These are phyloP conservation scores for Pseudopyrenochaeta lycopersici DNA, from an alignment of 2,329 filamentous ascomycete species.

Conservation along the genomic window DNA sequence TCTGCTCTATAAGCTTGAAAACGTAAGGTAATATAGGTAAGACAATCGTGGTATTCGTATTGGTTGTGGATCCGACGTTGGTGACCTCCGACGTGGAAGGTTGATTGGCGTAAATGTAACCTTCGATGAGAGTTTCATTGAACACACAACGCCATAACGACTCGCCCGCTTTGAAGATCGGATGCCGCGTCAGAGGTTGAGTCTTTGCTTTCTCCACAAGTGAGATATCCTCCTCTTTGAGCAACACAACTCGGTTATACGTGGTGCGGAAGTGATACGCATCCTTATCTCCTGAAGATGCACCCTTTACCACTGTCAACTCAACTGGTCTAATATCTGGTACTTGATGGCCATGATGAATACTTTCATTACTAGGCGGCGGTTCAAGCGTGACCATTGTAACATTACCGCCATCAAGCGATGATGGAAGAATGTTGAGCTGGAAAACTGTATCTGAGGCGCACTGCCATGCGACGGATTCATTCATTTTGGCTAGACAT, in stretches of 20 bases:
- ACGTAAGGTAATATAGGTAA: constrained; percentile 27
- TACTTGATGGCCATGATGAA: constrained; percentile 29
- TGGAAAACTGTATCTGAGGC: constrained; percentile 23
- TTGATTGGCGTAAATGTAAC: constrained; percentile 26
- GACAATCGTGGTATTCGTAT: background rate
- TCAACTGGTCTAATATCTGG: constrained; percentile 19
- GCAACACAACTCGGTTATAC: constrained; percentile 34
- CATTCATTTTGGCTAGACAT: constrained; percentile 34
- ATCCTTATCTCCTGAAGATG: constrained; percentile 1
- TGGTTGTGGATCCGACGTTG: background rate
- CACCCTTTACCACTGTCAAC: constrained; percentile 3
- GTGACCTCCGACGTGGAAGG: background rate
- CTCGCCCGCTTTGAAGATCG: constrained; percentile 20
- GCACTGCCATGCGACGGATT: constrained; percentile 38
- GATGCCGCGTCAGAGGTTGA: background rate
- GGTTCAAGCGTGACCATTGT: constrained; percentile 25
- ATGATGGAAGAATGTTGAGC: constrained; percentile 28
- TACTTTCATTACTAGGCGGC: constrained; percentile 8
- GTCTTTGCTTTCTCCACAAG: background rate
- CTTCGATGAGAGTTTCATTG: constrained; percentile 36
- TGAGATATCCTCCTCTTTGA: constrained; percentile 24
- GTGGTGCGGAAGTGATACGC: constrained; percentile 32
- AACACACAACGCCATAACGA: constrained; percentile 38
- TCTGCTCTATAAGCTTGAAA: constrained; percentile 34
- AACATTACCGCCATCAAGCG: constrained; percentile 4